phyloP scores from a whole-genome alignment of 2,329 filamentous ascomycete genomes.

The Fusarium stilboides region DNA sequence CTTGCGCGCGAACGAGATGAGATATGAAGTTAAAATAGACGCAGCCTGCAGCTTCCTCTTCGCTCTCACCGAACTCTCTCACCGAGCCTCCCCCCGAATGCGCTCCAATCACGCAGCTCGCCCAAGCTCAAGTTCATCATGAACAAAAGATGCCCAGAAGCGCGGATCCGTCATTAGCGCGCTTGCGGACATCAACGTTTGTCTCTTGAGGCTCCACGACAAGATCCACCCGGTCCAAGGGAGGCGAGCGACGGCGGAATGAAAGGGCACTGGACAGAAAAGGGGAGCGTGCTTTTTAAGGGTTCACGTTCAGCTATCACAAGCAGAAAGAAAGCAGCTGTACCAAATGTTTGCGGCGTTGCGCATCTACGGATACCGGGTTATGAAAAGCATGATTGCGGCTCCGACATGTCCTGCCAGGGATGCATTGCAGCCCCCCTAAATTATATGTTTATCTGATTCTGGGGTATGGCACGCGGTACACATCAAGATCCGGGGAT shows the following conservation, averaged over 20 bases:
- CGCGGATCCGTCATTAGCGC: slow-evolving; percentile 48
- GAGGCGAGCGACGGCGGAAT: slow-evolving; percentile 20
- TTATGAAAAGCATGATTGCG: slow-evolving; percentile 28
- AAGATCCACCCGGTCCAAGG: slow-evolving; percentile 50
- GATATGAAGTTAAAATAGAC: slow-evolving; percentile 14
- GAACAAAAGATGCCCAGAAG: slow-evolving; percentile 31
- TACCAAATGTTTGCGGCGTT: neutral
- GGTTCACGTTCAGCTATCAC: slow-evolving; percentile 15
- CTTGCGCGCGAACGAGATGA: slow-evolving; percentile 23
- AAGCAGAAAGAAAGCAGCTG: slow-evolving; percentile 3
- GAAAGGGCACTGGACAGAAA: slow-evolving; percentile 31
- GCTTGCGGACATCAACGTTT: slow-evolving; percentile 30
- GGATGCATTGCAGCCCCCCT: slow-evolving; percentile 19
- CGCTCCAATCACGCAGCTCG: slow-evolving; percentile 39
- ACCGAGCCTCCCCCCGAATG: slow-evolving; percentile 26
- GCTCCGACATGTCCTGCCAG: slow-evolving; percentile 37
- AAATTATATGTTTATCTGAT: slow-evolving; percentile 10
- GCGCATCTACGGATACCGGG: slow-evolving; percentile 13
- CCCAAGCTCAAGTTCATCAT: slow-evolving; percentile 18
- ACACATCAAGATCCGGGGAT: slow-evolving; percentile 36
- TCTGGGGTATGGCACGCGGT: slow-evolving; percentile 25
- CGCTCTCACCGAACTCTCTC: slow-evolving; percentile 21
- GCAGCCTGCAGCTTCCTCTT: slow-evolving; percentile 9
- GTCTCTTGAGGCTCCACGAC: slow-evolving; percentile 41
- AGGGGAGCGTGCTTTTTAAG: slow-evolving; percentile 11